Evolutionary conservation across 2,329 filamentous ascomycete species (phyloP), one percentile per base, ranked within the genome.

Genomic region (Lizonia empirigonia): DNA sequence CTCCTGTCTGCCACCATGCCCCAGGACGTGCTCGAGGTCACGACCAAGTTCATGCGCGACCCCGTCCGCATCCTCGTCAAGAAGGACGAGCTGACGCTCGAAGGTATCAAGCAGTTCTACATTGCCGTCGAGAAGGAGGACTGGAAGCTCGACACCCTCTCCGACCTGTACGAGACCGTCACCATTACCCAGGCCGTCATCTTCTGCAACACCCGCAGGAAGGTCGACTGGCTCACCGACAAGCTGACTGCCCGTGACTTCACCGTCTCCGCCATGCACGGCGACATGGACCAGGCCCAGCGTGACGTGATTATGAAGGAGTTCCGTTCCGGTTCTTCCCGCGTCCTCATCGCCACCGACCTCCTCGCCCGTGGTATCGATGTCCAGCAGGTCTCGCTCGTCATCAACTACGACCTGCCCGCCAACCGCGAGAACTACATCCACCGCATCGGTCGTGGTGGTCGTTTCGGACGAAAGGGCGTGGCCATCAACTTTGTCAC

Each of bases 401-500:
- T 99, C 82, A 99, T 99, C 86, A 99, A 99, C 88, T 99, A 99
- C 82, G 94, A 99, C 77, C 84, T 99, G 50, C 94, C 94, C 66
- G 90, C 91, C 79, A 97, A 97, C 86, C 91, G 93, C 73, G 94
- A 99, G 84, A 99, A 97, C 86, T 99, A 99, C 86, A 99, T 99
- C 74, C 94, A 99, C 82, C 90, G 94, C 77, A 99, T 99, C 74
- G 94, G 94, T 85, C 93, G 94, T 87, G 92, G 92, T 82, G 94
- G 94, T 82, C 92, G 94, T 84, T 99, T 99, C 83, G 94, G 94
- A 79, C 91, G 94, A 79, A 99, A 99, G 88, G 94, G 94, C 88
- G 94, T 99, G 77, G 94, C 94, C 73, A 99, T 99, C 86, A 99
- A 99, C 90, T 99, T 99, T 77, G 94, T 99, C 77, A 97, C 93